These are phyloP conservation scores for Phlyctochytrium bullatum DNA, from an alignment of 192 early-diverging fungal species.

Conservation along the genomic window DNA sequence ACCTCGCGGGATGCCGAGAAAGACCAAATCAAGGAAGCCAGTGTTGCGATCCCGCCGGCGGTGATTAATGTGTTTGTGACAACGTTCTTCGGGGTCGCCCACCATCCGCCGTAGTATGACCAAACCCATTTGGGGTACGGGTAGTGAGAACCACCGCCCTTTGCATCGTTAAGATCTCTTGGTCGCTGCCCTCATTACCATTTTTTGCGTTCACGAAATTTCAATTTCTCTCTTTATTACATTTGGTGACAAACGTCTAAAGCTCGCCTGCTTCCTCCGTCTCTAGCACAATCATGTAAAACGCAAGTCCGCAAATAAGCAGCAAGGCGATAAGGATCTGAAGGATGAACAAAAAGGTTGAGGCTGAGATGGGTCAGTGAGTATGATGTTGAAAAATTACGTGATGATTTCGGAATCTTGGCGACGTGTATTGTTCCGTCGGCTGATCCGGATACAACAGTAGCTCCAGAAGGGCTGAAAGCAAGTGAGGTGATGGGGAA, in stretches of 20 bases:
- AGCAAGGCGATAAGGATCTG: neutral
- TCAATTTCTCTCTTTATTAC: neutral
- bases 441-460: slow-evolving; percentile 76
- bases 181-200: neutral
- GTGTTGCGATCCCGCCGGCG: slow-evolving; percentile 21
- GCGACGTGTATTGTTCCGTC: slow-evolving; percentile 62
- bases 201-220: neutral
- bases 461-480: slow-evolving; percentile 62
- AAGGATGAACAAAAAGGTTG: neutral
- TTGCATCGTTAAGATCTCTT: neutral
- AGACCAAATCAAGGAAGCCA: neutral
- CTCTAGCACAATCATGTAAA: neutral
- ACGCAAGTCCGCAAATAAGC: neutral
- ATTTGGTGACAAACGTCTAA: too few relatives aligned
- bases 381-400: too few relatives aligned
- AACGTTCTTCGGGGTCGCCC: slow-evolving; percentile 38
- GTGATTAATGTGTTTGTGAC: slow-evolving; percentile 40
- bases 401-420: slow-evolving; percentile 17
- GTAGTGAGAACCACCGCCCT: slow-evolving; percentile 45
- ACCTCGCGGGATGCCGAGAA: neutral
- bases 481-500: slow-evolving; percentile 77
- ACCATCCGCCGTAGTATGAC: slow-evolving; percentile 44
- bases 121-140: slow-evolving; percentile 46
- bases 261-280: neutral
- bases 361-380: too few relatives aligned